Conservation (phyloP, 371 early-diverging fungal genomes). For the Lichtheimia ornata region DNA sequence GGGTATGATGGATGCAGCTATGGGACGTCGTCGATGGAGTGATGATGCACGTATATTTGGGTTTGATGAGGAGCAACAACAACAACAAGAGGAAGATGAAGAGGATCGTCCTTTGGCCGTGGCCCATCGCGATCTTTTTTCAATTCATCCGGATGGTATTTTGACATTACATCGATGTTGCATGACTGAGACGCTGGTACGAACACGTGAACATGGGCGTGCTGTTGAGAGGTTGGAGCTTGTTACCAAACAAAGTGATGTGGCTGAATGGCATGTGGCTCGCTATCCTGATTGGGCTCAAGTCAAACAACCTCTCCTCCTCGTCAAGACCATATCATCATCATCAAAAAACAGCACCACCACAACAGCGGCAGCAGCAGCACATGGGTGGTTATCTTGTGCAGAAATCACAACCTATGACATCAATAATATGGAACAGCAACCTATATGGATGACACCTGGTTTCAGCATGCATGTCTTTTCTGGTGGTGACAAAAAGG, state of each 20-base stretch:
- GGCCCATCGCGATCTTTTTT: slow-evolving; percentile 56
- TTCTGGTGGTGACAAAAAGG: background rate
- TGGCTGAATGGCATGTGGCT: slow-evolving; percentile 60
- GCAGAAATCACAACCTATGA: slow-evolving; percentile 57
- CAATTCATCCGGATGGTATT: slow-evolving; percentile 57
- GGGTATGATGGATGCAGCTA: too few relatives aligned
- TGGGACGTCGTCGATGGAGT: too few relatives aligned
- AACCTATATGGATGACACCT: slow-evolving; percentile 47
- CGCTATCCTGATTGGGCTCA: slow-evolving; percentile 48
- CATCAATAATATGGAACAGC: slow-evolving; percentile 28
- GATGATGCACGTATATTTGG: slow-evolving; percentile 30
- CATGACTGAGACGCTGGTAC: slow-evolving; percentile 48
- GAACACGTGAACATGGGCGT: slow-evolving; percentile 50
- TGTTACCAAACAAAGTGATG: slow-evolving; percentile 52
- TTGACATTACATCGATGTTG: slow-evolving; percentile 60
- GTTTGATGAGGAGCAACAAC: slow-evolving; percentile 49
- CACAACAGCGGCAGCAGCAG: background rate
- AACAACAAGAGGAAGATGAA: background rate
- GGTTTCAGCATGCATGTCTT: slow-evolving; percentile 56
- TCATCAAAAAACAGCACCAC: too few relatives aligned
- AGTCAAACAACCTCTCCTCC: slow-evolving; percentile 12
- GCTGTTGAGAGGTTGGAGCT: slow-evolving; percentile 50
- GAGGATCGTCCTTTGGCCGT: slow-evolving; percentile 31
- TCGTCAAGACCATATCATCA: background rate
- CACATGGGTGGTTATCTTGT: slow-evolving; percentile 43